Percentiles rank a stretch among this genome's conserved stretches.
These are phyloP conservation scores for Suhomyces ambrosiae DNA, from an alignment of 1,139 yeast species.

Conservation along the genomic window DNA sequence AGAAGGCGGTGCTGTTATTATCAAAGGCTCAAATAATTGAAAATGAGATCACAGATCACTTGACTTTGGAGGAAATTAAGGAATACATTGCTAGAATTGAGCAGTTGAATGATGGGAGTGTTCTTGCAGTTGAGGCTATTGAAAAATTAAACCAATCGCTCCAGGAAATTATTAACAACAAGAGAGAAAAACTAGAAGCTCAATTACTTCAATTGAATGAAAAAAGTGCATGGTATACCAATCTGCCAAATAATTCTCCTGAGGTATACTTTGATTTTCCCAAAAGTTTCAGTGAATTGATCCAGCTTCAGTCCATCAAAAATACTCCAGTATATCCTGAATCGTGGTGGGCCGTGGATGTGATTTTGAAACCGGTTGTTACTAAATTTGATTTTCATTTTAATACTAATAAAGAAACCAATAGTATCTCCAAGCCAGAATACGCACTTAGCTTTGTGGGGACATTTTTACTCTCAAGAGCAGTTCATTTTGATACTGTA, in stretches of 20 bases:
- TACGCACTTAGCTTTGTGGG: constrained; percentile 67
- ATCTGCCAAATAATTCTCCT: constrained; percentile 7
- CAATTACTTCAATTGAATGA: constrained; percentile 8
- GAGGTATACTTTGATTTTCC: constrained; percentile 9
- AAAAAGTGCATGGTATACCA: constrained; percentile 5
- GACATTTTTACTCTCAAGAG: constrained; percentile 50
- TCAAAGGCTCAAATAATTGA: constrained; percentile 12
- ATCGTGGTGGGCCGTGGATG: constrained; percentile 60
- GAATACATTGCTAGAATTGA: constrained; percentile 5
- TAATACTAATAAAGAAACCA: constrained; percentile 60
- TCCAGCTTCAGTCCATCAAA: constrained; percentile 41
- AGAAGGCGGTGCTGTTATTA: constrained; percentile 7
- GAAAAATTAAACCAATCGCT: background rate
- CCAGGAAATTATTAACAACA: constrained; percentile 5
- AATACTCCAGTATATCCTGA: constrained; percentile 41
- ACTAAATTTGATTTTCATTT: constrained; percentile 77
- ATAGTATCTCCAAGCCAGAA: constrained; percentile 75
- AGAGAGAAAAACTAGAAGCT: constrained; percentile 5
- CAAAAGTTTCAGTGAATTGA: constrained; percentile 21
- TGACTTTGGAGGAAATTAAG: constrained; percentile 2
- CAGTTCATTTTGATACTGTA: constrained; percentile 36
- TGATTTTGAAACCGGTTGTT: constrained; percentile 57
- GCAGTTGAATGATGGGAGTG: constrained; percentile 7
- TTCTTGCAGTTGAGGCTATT: constrained; percentile 1
- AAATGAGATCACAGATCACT: constrained; percentile 1